These are phyloP conservation scores for Orbilia brochopaga DNA, from an alignment of 2,329 filamentous ascomycete genomes.

Conservation along the genomic window DNA sequence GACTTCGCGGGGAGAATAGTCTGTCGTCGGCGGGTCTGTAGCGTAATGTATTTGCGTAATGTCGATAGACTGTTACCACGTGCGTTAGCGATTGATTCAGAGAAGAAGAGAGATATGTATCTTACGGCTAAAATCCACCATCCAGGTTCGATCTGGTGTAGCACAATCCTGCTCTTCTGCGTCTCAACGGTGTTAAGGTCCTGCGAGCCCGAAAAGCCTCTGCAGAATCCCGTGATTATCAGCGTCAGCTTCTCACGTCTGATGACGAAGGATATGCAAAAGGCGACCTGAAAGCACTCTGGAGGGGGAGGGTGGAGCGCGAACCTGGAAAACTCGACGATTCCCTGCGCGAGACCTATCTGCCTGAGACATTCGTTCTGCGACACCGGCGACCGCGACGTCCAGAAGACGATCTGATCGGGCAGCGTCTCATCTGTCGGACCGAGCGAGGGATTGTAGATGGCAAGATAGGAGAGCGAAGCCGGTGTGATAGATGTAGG, in stretches of 20 bases:
- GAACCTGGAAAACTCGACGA: constrained; percentile 84
- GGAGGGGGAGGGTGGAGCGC: constrained; percentile 52
- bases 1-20: constrained; percentile 90
- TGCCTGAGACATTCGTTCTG: constrained; percentile 87
- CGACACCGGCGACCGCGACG: constrained; percentile 64
- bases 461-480: constrained; percentile 85
- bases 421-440: constrained; percentile 71
- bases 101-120: constrained; percentile 37
- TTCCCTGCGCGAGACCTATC: constrained; percentile 94
- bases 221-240: constrained; percentile 56
- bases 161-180: constrained; percentile 80
- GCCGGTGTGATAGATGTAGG: constrained; percentile 68
- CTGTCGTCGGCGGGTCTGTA: constrained; percentile 61
- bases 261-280: background rate
- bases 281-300: background rate
- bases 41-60: constrained; percentile 69
- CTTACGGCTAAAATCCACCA: constrained; percentile 96
- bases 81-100: constrained; percentile 1
- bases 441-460: constrained; percentile 85
- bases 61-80: constrained; percentile 71
- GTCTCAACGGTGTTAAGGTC: constrained; percentile 87
- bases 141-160: constrained; percentile 80
- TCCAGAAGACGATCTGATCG: constrained; percentile 92
- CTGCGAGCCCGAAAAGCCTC: constrained; percentile 79
- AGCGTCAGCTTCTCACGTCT: background rate